Evolutionary conservation across 805 yeast genomes (phyloP), one percentile per base, ranked within the genome.

Genomic region (Metschnikowia henanensis): DNA sequence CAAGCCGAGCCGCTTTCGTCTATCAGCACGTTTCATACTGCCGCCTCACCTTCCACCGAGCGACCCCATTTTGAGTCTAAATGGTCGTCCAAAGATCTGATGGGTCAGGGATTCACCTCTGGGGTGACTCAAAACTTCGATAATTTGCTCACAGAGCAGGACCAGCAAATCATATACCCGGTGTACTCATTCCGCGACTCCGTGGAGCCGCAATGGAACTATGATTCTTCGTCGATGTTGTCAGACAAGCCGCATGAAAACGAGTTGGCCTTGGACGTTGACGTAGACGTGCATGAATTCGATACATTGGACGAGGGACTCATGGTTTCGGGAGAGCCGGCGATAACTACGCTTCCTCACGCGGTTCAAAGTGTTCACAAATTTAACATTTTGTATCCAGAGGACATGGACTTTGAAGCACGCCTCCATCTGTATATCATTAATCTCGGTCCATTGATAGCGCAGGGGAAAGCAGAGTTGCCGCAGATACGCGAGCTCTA

Each of bases 161-260:
- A 63, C 33, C 46, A 52, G 40, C 58, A 66, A 20, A 69, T 69
- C 41, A 64, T 69, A 17, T 69, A 69, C 43, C 74, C 74, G 1
- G 62, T 69, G 12, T 69, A 69, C 44, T 54, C 64, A 4, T 49
- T 65, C 30, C 47, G 43, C 28, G 32, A 30, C 20, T 34, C 46
- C 29, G 43, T 30, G 20, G 42, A 29, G 31, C 38, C 35, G 4
- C 46, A 29, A 19, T 33, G 41, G 46, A 37, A 31, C 23, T 20
- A 26, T 20, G 16, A 19, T 19, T 36, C 39, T 6, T 19, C 40
- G 18, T 20, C 40, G 13, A 15, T 30, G 16, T 17, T 21, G 3
- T 16, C 34, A 3, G 30, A n/a, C 6, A 20, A 18, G 2, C 31
- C n/a, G 26, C 31, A n/a, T 19, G 32, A 29, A n/a, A 7, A 3